These are phyloP conservation scores for Glebionis coronaria DNA, from an alignment of 129 eudicot species.

Conservation along the genomic window DNA sequence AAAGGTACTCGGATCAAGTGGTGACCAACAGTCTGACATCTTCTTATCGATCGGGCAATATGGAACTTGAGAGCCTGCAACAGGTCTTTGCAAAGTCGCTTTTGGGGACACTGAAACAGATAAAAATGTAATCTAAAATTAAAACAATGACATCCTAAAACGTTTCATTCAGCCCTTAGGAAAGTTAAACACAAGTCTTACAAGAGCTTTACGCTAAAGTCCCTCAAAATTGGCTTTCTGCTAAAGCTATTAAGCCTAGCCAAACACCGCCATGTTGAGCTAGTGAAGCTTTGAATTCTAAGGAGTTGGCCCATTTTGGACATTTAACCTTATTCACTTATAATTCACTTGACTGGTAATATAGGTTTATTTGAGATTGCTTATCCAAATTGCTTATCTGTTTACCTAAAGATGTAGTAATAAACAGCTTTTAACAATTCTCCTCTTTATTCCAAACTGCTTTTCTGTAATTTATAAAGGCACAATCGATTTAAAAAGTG, in stretches of 20 bases:
- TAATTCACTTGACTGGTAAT: no score
- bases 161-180: constrained; percentile 2
- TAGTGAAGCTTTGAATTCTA: no score
- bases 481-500: no score
- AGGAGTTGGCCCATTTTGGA: no score
- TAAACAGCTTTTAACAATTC: neutral
- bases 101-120: constrained; percentile 62
- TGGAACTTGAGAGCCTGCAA: constrained; percentile 89
- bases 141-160: neutral
- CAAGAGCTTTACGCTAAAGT: constrained; percentile 20
- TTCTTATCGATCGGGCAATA: constrained; percentile 73
- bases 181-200: constrained; percentile 29
- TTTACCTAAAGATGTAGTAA: neutral
- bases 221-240: neutral
- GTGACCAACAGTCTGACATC: constrained; percentile 79
- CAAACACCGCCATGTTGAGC: no score
- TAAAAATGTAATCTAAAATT: constrained; percentile 2
- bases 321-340: no score
- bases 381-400: no score
- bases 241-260: no score
- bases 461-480: neutral
- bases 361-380: no score
- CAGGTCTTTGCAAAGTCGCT: constrained; percentile 71
- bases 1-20: constrained; percentile 69
- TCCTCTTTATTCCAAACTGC: neutral